phyloP scores from a whole-genome alignment of 768 basidiomycete species.

The Harrya chromipes region DNA sequence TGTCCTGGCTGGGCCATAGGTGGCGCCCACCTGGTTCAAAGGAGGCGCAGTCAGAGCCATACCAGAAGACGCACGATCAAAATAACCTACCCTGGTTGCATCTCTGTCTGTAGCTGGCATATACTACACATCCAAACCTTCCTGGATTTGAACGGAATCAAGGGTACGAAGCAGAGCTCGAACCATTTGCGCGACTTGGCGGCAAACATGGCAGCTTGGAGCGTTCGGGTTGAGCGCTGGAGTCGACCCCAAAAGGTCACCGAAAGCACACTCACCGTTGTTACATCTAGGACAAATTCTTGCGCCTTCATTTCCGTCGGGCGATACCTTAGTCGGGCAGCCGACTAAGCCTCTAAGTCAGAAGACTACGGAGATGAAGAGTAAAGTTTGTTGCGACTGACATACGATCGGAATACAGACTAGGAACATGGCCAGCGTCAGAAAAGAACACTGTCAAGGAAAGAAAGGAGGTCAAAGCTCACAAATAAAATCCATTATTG shows the following conservation, averaged over 20 bases:
- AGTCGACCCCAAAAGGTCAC: background rate
- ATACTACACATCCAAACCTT: constrained; percentile 70
- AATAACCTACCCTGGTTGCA: constrained; percentile 52
- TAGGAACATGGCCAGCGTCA: constrained; percentile 22
- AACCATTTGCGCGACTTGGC: constrained; percentile 73
- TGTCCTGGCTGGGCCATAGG: constrained; percentile 34
- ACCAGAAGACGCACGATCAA: too few species aligned
- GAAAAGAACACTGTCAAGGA: too few species aligned
- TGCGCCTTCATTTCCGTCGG: constrained; percentile 49
- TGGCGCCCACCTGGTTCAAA: constrained; percentile 34
- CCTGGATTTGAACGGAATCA: constrained; percentile 60
- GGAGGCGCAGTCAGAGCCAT: background rate
- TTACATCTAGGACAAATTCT: constrained; percentile 70
- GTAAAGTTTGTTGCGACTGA: constrained; percentile 26
- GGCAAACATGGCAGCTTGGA: constrained; percentile 52
- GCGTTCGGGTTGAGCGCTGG: background rate
- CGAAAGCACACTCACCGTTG: constrained; percentile 49
- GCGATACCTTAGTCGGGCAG: constrained; percentile 57
- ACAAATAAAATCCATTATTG: background rate
- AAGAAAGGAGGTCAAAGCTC: background rate
- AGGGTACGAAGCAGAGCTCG: constrained; percentile 70
- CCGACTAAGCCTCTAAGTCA: constrained; percentile 47
- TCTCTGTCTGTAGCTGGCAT: constrained; percentile 60
- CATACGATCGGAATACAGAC: constrained; percentile 54
- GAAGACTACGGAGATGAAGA: constrained; percentile 8